Base-by-base conservation (phyloP, 2,329 filamentous ascomycete genomes). In the Helotiales sp. region DNA sequence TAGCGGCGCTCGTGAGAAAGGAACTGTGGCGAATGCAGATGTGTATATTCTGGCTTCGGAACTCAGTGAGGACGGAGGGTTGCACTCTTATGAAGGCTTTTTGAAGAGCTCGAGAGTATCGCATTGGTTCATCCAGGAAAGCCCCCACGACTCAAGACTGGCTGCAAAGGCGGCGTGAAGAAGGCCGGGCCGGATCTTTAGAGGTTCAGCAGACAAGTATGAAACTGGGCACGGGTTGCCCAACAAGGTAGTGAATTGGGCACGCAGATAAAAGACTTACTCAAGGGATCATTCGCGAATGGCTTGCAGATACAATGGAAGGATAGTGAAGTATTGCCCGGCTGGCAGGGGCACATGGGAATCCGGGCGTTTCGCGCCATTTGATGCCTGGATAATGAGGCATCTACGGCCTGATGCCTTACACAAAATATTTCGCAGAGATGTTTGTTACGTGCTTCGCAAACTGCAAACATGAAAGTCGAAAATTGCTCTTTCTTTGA, bases 21-120 rank as follows among this genome's bases (percentile, higher is more conserved):
- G 72, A 72, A 7, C 60, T 70, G 64, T 71, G 73, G 65, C 70
- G 70, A 67, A 75, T 70, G 30, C 54, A 69, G 61, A 73, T 73
- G n/a, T 63, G 66, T 8, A 72, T 55, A 28, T 57, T 72, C 50
- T 70, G 73, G 32, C 61, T 32, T 49, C 62, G 61, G 20, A 58
- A 66, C 45, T 67, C 65, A 26, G 34, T 50, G 37, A 57, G 34
- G 58, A 64, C 7, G 15, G 32, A 54, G 26, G 67, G 47, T 43
- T 50, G 61, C 57, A 26, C 68, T 61, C 64, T 68, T 45, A 62
- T 68, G 65, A 68, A 69, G 20, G 67, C 64, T 64, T 71, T 69
- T 63, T 52, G 54, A 54, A 74, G 47, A 54, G 70, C 65, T 63
- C 63, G 72, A 57, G 70, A 50, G 63, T 70, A 72, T 74, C 70